These are phyloP conservation scores for Rhizopus arrhizus DNA, from an alignment of 371 early-diverging fungal species.

Conservation along the genomic window DNA sequence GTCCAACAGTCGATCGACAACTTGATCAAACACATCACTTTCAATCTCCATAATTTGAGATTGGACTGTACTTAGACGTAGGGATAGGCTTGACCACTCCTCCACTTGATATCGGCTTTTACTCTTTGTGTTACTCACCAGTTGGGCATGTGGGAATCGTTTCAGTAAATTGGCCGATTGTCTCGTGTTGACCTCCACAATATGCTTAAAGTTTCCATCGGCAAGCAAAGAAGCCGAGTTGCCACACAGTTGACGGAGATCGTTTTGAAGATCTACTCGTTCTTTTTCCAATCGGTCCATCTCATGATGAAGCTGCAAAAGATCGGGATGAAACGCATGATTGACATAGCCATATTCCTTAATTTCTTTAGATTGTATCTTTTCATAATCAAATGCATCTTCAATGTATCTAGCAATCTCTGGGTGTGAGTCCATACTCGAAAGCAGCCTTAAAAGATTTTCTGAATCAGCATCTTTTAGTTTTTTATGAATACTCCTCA, in stretches of 20 bases:
- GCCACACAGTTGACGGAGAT: slow-evolving; percentile 39
- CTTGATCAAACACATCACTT: slow-evolving; percentile 46
- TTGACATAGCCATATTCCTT: slow-evolving; percentile 55
- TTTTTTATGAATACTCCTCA: slow-evolving; percentile 38
- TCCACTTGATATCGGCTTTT: slow-evolving; percentile 58
- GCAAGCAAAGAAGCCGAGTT: slow-evolving; percentile 40
- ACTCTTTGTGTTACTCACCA: slow-evolving; percentile 41
- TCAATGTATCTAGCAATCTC: slow-evolving; percentile 34
- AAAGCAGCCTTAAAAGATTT: background rate
- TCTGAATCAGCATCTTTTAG: slow-evolving; percentile 15
- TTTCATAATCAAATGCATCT: slow-evolving; percentile 48
- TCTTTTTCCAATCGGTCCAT: slow-evolving; percentile 30
- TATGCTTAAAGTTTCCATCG: slow-evolving; percentile 46
- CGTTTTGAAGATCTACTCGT: slow-evolving; percentile 27
- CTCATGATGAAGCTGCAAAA: slow-evolving; percentile 29
- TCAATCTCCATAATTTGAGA: slow-evolving; percentile 55
- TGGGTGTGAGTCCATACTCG: slow-evolving; percentile 32
- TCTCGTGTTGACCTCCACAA: slow-evolving; percentile 53
- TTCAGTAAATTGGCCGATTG: slow-evolving; percentile 35
- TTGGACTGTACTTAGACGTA: slow-evolving; percentile 48
- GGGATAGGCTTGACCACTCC: slow-evolving; percentile 55
- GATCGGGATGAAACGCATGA: slow-evolving; percentile 28
- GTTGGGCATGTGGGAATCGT: slow-evolving; percentile 25
- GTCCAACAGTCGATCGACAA: slow-evolving; percentile 41
- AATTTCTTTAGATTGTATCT: slow-evolving; percentile 38